phyloP scores from a whole-genome alignment of 495 filamentous ascomycete species.

The Penicillium lividum region DNA sequence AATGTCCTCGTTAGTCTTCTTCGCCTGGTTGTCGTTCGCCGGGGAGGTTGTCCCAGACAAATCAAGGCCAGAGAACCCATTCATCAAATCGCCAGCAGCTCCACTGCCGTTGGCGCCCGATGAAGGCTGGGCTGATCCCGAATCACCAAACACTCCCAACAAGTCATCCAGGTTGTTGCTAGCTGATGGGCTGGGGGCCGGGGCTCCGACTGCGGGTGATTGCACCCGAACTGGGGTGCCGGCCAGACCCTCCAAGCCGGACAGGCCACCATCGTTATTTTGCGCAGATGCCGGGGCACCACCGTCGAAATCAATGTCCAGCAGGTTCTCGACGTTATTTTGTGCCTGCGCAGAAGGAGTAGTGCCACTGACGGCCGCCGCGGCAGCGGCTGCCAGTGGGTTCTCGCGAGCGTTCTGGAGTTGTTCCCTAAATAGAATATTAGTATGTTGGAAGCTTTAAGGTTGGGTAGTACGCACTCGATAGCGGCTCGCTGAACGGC shows the following conservation, averaged over 20 bases:
- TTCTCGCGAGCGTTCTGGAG: constrained; percentile 89
- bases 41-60: constrained; percentile 54
- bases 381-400: constrained; percentile 83
- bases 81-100: constrained; percentile 65
- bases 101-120: constrained; percentile 31
- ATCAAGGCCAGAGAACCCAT: constrained; percentile 80
- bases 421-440: constrained; percentile 62
- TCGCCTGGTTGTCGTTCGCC: constrained; percentile 32
- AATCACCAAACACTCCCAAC: constrained; percentile 74
- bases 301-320: constrained; percentile 98
- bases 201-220: constrained; percentile 55
- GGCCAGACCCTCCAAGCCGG: constrained; percentile 70
- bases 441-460: constrained; percentile 7
- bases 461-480: constrained; percentile 53
- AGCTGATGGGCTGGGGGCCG: constrained; percentile 48
- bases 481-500: constrained; percentile 95
- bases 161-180: constrained; percentile 83
- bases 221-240: constrained; percentile 80
- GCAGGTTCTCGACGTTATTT: constrained; percentile 87
- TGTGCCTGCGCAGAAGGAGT: constrained; percentile 53
- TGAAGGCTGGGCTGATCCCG: constrained; percentile 32
- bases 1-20: constrained; percentile 84
- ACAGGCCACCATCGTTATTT: constrained; percentile 60
- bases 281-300: constrained; percentile 86
- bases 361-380: constrained; percentile 62